Percentiles rank a stretch among this genome's conserved stretches.
These are phyloP conservation scores for Chlorella ohadii DNA, from an alignment of 139 green algal species.

Conservation along the genomic window DNA sequence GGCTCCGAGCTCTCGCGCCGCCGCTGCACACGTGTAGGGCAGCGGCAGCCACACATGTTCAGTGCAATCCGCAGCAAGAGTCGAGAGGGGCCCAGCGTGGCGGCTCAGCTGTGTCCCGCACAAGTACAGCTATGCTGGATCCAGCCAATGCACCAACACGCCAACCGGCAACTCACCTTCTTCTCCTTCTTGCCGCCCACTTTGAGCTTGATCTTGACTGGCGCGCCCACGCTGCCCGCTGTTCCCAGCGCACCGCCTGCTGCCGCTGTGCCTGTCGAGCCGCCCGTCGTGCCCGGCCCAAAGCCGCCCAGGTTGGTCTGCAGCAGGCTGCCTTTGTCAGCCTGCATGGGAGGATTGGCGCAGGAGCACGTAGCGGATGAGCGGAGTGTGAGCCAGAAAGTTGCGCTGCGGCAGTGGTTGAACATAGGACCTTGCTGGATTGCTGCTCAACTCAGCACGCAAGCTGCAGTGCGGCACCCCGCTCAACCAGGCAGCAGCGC, in stretches of 20 bases:
- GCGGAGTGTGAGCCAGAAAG: too few species aligned
- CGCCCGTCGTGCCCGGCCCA: not conserved
- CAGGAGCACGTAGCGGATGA: too few species aligned
- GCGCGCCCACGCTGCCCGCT: not conserved
- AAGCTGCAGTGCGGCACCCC: too few species aligned
- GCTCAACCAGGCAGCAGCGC: too few species aligned
- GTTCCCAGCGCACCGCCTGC: not conserved
- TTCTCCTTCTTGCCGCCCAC: slow-evolving; percentile 9
- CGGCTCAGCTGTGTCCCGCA: not conserved
- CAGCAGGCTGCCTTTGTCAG: slow-evolving; percentile 6
- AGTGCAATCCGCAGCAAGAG: not conserved
- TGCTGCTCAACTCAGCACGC: too few species aligned
- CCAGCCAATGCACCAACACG: not conserved
- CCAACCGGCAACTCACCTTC: not conserved
- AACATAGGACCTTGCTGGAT: too few species aligned
- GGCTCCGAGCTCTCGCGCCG: slow-evolving; percentile 14
- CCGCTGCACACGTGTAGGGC: not conserved
- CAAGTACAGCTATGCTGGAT: not conserved
- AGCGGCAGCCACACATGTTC: too few species aligned
- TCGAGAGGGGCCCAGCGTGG: not conserved
- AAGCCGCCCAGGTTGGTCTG: slow-evolving; percentile 14
- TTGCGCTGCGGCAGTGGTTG: too few species aligned
- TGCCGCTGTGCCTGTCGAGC: not conserved
- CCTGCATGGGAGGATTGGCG: not conserved
- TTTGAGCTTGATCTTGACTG: slow-evolving; percentile 22